Conservation (phyloP, 192 early-diverging fungal species). For the Gaertneriomyces sp. region DNA sequence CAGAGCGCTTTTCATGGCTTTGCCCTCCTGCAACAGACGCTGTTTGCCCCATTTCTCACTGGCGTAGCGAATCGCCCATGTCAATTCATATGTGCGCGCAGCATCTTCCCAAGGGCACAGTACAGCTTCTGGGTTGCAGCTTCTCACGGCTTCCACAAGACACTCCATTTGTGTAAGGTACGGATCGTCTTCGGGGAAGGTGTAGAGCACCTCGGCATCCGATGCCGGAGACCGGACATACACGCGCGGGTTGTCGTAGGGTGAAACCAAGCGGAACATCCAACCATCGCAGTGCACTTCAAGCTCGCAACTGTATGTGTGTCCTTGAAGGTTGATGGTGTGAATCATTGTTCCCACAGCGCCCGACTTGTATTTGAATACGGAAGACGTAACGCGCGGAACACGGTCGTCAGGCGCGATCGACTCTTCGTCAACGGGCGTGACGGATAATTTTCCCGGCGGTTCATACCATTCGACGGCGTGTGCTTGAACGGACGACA, state of each 20-base stretch:
- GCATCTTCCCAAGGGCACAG: slow-evolving; percentile 1
- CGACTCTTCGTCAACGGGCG: background rate
- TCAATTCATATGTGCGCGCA: slow-evolving; percentile 3
- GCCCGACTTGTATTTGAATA: slow-evolving; percentile 10
- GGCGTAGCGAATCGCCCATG: slow-evolving; percentile 3
- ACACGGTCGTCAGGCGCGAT: slow-evolving; percentile 4
- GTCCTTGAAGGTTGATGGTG: slow-evolving; percentile 6
- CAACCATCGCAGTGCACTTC: slow-evolving; percentile 4
- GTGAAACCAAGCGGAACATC: slow-evolving; percentile 4
- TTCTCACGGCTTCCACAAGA: background rate
- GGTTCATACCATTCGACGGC: slow-evolving; percentile 1
- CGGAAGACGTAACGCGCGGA: slow-evolving; percentile 4
- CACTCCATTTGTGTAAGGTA: slow-evolving; percentile 6
- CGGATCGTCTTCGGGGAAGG: slow-evolving; percentile 1
- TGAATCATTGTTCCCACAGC: slow-evolving; percentile 12
- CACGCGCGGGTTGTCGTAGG: background rate
- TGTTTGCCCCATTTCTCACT: slow-evolving; percentile 1
- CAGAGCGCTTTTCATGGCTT: too few species aligned
- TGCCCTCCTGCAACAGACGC: background rate
- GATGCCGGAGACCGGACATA: slow-evolving; percentile 5
- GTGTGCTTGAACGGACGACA: background rate
- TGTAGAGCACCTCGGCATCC: background rate
- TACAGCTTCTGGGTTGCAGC: background rate
- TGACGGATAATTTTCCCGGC: slow-evolving; percentile 1
- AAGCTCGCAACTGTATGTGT: background rate